Percentiles rank a stretch among this genome's conserved stretches.
phyloP scores from a whole-genome alignment of 257 asterid genomes.

The Oldenlandia corymbosa region DNA sequence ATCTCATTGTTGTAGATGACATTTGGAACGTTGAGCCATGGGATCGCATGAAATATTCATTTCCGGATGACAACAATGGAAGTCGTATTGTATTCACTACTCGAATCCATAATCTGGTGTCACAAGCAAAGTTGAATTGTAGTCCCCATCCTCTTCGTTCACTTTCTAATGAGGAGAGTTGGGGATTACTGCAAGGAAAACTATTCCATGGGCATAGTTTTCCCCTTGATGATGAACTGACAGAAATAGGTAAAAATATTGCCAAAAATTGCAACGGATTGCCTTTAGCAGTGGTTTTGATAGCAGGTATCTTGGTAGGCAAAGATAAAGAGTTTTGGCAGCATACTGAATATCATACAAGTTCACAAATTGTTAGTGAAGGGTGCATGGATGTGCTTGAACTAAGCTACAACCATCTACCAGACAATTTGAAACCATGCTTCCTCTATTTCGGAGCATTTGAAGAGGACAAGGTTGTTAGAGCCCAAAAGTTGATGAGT shows the following conservation, averaged over 20 bases:
- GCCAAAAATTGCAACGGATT: constrained; percentile 1
- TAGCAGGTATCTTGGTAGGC: constrained; percentile 8
- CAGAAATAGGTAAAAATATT: not conserved
- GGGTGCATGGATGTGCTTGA: not conserved
- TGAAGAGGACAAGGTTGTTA: not conserved
- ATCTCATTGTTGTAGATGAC: constrained; percentile 5
- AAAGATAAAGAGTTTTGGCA: constrained; percentile 10
- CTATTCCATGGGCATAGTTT: not conserved
- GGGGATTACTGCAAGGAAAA: constrained; percentile 2
- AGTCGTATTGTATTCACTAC: not conserved
- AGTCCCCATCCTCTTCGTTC: constrained; percentile 1
- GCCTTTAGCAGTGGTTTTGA: constrained; percentile 6
- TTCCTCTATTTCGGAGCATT: constrained; percentile 12
- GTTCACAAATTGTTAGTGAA: not conserved
- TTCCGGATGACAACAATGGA: constrained; percentile 1
- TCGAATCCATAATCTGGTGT: constrained; percentile 8
- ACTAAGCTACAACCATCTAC: not conserved
- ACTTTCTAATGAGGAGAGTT: constrained; percentile 1
- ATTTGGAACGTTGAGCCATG: constrained; percentile 4
- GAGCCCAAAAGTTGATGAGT: not conserved
- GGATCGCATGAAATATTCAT: not conserved
- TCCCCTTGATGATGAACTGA: not conserved
- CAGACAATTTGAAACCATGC: not conserved
- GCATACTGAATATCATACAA: no score
- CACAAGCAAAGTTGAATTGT: constrained; percentile 3